phyloP scores from a whole-genome alignment of 768 basidiomycete genomes.

The Lactarius sanguifluus region DNA sequence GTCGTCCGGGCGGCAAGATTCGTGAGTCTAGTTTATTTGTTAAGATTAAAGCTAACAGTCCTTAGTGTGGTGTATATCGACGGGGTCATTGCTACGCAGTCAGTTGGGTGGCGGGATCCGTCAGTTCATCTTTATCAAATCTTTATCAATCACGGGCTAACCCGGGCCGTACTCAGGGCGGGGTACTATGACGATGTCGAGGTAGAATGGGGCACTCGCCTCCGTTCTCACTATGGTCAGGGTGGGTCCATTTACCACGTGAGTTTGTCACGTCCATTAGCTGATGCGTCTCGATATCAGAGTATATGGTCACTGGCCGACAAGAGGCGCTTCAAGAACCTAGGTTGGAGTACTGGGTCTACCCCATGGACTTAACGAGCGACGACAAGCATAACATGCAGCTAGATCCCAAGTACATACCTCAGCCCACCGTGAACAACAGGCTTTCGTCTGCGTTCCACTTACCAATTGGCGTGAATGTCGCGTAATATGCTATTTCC shows the following conservation, averaged over 20 bases:
- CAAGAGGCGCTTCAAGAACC: conserved; percentile 6
- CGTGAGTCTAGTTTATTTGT: conserved; percentile 7
- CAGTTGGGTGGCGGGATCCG: conserved; percentile 7
- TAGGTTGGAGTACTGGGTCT: conserved; percentile 4
- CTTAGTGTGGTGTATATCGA: conserved; percentile 9
- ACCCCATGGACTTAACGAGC: conserved; percentile 8
- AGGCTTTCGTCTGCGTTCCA: conserved; percentile 12
- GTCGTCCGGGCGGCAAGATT: background rate
- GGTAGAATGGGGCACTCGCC: background rate
- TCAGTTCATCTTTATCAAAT: background rate
- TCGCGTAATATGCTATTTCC: conserved; percentile 10
- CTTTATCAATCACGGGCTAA: background rate
- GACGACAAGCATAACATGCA: conserved; percentile 24
- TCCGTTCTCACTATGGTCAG: conserved; percentile 2
- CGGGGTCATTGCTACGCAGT: background rate
- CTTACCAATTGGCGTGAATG: conserved; percentile 6
- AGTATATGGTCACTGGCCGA: conserved; percentile 19
- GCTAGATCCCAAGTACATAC: conserved; percentile 18
- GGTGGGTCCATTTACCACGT: conserved; percentile 3
- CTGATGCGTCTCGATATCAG: background rate
- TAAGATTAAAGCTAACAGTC: background rate
- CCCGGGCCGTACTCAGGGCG: background rate
- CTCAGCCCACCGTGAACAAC: conserved; percentile 14
- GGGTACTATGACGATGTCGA: background rate
- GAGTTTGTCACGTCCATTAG: background rate